Base-by-base conservation (phyloP, 2,329 filamentous ascomycete genomes). In the Verticillium longisporum region DNA sequence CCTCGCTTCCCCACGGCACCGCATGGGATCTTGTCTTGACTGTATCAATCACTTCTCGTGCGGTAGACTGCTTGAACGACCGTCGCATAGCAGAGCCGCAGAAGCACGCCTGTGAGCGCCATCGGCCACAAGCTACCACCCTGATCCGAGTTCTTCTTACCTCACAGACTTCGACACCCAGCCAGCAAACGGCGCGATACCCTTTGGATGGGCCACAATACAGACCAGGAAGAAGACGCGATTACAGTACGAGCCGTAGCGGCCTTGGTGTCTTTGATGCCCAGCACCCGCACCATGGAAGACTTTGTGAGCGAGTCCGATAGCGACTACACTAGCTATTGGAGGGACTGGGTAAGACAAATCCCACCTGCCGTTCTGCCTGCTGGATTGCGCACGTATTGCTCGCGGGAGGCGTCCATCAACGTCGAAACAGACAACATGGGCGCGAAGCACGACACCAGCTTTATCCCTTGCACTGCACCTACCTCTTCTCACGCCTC, bases 241-340 rank as follows among this genome's bases (percentile, higher is more conserved):
- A 50, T 21, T 18, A 21, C 11, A 6, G 13, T 11, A 14, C 21
- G 9, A 13, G 54, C 54, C 26, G 13, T n/a, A 18, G 7, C 14
- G n/a, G 54, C 31, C 7, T 15, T 21, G 7, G 26, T 55, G 26
- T 18, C 11, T 14, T 33, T 55, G 26, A 26, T 26, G 26, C 26
- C 26, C 26, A 26, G 26, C 26, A 26, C 26, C 26, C 26, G 26
- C 54, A 31, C 73, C 70, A 98, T 98, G 95, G 95, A 98, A 74
- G 94, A 98, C 78, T 98, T 95, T 77, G 93, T 92, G 67, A 97
- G 92, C 73, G 95, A 99, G 77, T 96, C 93, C 13, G 95, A 99
- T 74, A 97, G 93, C 77, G 95, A 99, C 79, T 99, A 98, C 75
- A 97, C 95, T 57, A 98, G 92, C 78, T 99, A 98, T 77, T 99